phyloP scores from a whole-genome alignment of 2,329 filamentous ascomycete genomes.

The Septoria petroselini region DNA sequence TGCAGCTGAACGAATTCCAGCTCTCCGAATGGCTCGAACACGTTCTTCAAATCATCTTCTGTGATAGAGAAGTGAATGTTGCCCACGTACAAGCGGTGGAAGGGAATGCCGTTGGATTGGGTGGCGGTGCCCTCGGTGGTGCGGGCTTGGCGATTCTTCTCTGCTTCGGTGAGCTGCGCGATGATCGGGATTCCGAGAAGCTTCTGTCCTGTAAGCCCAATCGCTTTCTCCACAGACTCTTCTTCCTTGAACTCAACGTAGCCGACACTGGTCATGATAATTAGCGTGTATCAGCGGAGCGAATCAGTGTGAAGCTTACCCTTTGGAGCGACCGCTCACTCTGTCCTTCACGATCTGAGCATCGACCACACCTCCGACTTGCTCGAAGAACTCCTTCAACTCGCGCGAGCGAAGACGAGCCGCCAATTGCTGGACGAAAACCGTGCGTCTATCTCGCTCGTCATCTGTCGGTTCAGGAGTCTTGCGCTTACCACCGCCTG shows the following conservation, averaged over 20 bases:
- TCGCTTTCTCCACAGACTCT: constrained; percentile 86
- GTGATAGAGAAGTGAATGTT: constrained; percentile 99
- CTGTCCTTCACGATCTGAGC: constrained; percentile 98
- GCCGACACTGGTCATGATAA: constrained; percentile 67
- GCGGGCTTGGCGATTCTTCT: constrained; percentile 96
- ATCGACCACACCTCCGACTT: constrained; percentile 90
- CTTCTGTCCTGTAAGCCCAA: constrained; percentile 98
- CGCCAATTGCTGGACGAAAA: constrained; percentile 97
- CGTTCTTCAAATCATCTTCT: constrained; percentile 89
- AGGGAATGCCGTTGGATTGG: constrained; percentile 81
- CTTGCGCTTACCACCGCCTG: constrained; percentile 45
- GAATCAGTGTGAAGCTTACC: constrained; percentile 56
- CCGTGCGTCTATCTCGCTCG: constrained; percentile 91
- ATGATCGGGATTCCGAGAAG: constrained; percentile 98
- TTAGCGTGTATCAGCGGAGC: constrained; percentile 35
- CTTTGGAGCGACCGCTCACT: constrained; percentile 94
- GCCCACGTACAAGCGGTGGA: constrained; percentile 96
- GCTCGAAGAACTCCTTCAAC: constrained; percentile 86
- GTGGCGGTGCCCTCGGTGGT: constrained; percentile 67
- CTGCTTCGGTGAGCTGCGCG: constrained; percentile 95
- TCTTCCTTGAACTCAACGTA: constrained; percentile 99
- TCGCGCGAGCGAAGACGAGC: constrained; percentile 89
- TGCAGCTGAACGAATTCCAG: constrained; percentile 97
- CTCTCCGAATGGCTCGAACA: constrained; percentile 96
- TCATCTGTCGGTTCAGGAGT: constrained; percentile 80